Evolutionary conservation across 768 basidiomycete genomes (phyloP).

Genomic region (Termitomyces sp.): DNA sequence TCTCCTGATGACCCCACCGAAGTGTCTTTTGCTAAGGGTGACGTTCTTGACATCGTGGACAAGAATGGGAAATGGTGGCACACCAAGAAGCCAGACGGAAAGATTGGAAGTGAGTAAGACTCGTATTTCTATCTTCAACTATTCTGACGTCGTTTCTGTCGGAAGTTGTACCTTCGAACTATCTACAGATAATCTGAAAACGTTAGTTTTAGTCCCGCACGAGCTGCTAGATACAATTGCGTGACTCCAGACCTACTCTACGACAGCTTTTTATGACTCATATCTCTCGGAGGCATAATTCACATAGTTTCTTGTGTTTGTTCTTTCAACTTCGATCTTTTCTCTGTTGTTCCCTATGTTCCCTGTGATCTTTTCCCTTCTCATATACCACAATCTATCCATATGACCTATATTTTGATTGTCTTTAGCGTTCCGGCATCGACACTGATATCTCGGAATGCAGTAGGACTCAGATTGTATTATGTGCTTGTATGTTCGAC

Average conservation of each 20-base stretch:
- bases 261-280: slow-evolving; percentile 13
- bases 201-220: not conserved
- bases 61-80: slow-evolving; percentile 96
- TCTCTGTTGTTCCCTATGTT: slow-evolving; percentile 9
- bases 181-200: slow-evolving; percentile 69
- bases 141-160: slow-evolving; percentile 8
- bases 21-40: slow-evolving; percentile 89
- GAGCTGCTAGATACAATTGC: slow-evolving; percentile 7
- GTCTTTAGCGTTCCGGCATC: not conserved
- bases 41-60: slow-evolving; percentile 88
- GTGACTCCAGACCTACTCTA: slow-evolving; percentile 15
- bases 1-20: slow-evolving; percentile 94
- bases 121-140: not conserved
- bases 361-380: slow-evolving; percentile 3
- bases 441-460: slow-evolving; percentile 7
- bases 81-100: slow-evolving; percentile 72
- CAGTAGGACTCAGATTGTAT: slow-evolving; percentile 10
- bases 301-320: slow-evolving; percentile 1
- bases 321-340: slow-evolving; percentile 5
- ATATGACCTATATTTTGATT: slow-evolving; percentile 2
- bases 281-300: slow-evolving; percentile 5
- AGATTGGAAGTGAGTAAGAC: slow-evolving; percentile 62
- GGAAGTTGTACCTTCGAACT: slow-evolving; percentile 80
- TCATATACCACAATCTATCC: slow-evolving; percentile 15
- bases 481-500: slow-evolving; percentile 11